Conservation (phyloP, 345 rosid genomes). For the Iberis pinnata region DNA sequence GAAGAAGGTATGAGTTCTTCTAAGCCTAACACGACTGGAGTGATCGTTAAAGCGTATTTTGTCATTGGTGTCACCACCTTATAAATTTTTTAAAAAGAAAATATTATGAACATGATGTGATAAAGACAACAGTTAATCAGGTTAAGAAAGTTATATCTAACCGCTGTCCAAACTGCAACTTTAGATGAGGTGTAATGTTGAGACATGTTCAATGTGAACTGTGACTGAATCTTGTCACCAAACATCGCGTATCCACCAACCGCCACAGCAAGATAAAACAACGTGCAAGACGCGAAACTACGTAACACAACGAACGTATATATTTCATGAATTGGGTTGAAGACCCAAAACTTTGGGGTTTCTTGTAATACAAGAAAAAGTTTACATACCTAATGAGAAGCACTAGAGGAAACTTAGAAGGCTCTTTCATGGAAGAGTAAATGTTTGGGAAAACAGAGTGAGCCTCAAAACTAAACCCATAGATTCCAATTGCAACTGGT, state of each 20-base stretch:
- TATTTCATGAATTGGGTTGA: not conserved
- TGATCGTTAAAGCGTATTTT: slow-evolving; percentile 65
- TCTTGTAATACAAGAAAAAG: not conserved
- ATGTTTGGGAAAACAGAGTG: slow-evolving; percentile 74
- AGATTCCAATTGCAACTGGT: slow-evolving; percentile 62
- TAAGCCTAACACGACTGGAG: slow-evolving; percentile 56
- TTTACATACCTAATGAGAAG: slow-evolving; percentile 42
- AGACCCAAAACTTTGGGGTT: not conserved
- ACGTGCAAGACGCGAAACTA: slow-evolving; percentile 55
- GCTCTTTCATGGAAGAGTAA: slow-evolving; percentile 71
- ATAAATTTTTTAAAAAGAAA: not conserved
- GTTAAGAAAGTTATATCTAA: slow-evolving; percentile 15
- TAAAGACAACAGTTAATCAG: too few species aligned
- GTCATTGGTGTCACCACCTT: slow-evolving; percentile 70
- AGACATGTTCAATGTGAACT: slow-evolving; percentile 76
- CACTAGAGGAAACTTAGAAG: slow-evolving; percentile 47
- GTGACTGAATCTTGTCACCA: slow-evolving; percentile 61
- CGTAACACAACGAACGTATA: not conserved
- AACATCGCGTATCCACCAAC: slow-evolving; percentile 71
- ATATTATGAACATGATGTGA: too few species aligned
- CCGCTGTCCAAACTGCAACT: slow-evolving; percentile 64
- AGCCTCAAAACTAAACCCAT: slow-evolving; percentile 49
- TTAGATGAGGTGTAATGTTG: slow-evolving; percentile 44
- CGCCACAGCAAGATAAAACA: slow-evolving; percentile 44
- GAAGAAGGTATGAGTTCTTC: slow-evolving; percentile 64